Conservation (phyloP, 768 basidiomycete genomes). For the Floccularia luteovirens region DNA sequence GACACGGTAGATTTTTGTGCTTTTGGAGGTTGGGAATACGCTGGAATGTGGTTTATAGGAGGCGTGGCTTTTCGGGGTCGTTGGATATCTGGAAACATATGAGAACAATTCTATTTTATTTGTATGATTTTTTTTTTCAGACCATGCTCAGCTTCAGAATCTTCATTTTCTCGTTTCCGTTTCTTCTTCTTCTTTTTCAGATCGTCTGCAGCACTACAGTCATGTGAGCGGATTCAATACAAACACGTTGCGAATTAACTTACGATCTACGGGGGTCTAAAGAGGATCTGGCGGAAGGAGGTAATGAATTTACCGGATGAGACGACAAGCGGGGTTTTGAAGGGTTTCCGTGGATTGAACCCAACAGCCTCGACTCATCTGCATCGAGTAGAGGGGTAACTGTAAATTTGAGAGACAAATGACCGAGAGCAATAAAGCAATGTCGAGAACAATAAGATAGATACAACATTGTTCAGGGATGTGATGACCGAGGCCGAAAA, state of each 20-base stretch:
- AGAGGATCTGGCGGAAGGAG: slow-evolving; percentile 45
- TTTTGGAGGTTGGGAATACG: slow-evolving; percentile 39
- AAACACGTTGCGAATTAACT: slow-evolving; percentile 18
- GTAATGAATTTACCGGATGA: slow-evolving; percentile 32
- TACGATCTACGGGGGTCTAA: slow-evolving; percentile 59
- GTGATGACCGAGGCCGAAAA: too few species aligned
- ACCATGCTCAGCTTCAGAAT: slow-evolving; percentile 67
- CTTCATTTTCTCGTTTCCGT: slow-evolving; percentile 68
- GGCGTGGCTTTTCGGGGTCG: slow-evolving; percentile 57
- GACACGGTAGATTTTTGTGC: slow-evolving; percentile 44
- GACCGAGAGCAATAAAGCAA: too few species aligned
- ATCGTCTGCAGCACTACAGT: slow-evolving; percentile 33
- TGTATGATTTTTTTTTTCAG: slow-evolving; percentile 8
- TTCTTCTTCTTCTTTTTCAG: slow-evolving; percentile 80
- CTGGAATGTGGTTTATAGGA: slow-evolving; percentile 29
- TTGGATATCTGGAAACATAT: slow-evolving; percentile 32
- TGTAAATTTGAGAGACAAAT: slow-evolving; percentile 6
- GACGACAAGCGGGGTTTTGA: slow-evolving; percentile 42
- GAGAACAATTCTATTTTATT: slow-evolving; percentile 2
- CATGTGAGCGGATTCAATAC: slow-evolving; percentile 3
- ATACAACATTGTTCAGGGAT: too few species aligned
- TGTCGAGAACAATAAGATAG: too few species aligned
- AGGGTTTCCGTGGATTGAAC: slow-evolving; percentile 20
- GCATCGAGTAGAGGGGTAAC: slow-evolving; percentile 37
- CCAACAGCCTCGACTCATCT: slow-evolving; percentile 38